phyloP scores from a whole-genome alignment of 371 early-diverging fungal species.

The Rhizopus delemar region DNA sequence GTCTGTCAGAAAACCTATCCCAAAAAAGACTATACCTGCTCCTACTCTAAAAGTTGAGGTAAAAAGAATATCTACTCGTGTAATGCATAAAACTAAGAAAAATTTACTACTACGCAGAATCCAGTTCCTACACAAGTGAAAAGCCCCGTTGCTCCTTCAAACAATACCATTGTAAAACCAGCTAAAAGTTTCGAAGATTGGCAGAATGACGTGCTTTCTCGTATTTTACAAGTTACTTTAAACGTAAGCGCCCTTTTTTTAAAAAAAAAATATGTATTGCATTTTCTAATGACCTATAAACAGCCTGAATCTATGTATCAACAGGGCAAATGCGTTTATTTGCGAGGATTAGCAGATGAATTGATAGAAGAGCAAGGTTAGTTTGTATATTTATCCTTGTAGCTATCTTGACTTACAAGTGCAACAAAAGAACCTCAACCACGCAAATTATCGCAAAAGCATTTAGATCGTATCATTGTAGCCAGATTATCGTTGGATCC shows the following conservation, averaged over 20 bases:
- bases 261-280: not conserved
- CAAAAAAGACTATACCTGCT: slow-evolving; percentile 11
- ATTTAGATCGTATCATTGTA: slow-evolving; percentile 76
- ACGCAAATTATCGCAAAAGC: slow-evolving; percentile 48
- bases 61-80: not conserved
- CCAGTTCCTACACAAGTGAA: not conserved
- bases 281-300: not conserved
- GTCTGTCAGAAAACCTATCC: slow-evolving; percentile 17
- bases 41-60: not conserved
- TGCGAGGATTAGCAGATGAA: slow-evolving; percentile 37
- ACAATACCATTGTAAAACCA: slow-evolving; percentile 26
- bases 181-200: slow-evolving; percentile 78
- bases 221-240: slow-evolving; percentile 81
- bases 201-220: slow-evolving; percentile 82
- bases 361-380: slow-evolving; percentile 45
- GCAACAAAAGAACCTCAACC: slow-evolving; percentile 38
- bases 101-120: not conserved
- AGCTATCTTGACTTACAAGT: not conserved
- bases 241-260: slow-evolving; percentile 51
- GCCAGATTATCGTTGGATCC: slow-evolving; percentile 75
- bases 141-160: not conserved
- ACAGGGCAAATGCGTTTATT: slow-evolving; percentile 42
- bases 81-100: not conserved
- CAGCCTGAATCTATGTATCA: slow-evolving; percentile 34
- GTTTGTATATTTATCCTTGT: not conserved